Conservation (phyloP, 495 filamentous ascomycete species). For the Daldinia childiae region DNA sequence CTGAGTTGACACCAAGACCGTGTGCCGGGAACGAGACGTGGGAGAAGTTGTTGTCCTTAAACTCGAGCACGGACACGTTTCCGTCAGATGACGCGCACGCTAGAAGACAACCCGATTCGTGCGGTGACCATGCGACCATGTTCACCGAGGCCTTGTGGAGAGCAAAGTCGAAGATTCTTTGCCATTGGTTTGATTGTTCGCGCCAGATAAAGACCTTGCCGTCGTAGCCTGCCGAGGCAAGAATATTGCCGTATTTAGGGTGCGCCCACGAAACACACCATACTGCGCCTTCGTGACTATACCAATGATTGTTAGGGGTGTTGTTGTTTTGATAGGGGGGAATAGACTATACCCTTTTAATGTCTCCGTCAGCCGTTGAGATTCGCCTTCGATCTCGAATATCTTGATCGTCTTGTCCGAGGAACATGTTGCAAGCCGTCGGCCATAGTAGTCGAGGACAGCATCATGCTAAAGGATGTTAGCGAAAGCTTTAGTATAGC, state of each 20-base stretch:
- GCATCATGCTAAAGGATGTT: slow-evolving; percentile 81
- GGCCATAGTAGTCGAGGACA: slow-evolving; percentile 97
- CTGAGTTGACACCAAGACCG: slow-evolving; percentile 90
- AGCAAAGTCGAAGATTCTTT: slow-evolving; percentile 86
- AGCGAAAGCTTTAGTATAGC: slow-evolving; percentile 8
- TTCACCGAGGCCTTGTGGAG: slow-evolving; percentile 95
- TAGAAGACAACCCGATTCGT: slow-evolving; percentile 92
- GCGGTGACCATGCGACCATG: slow-evolving; percentile 95
- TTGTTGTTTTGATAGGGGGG: slow-evolving; percentile 1
- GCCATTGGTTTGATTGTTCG: slow-evolving; percentile 79
- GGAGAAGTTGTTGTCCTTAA: slow-evolving; percentile 90
- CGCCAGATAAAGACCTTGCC: slow-evolving; percentile 99
- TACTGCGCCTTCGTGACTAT: slow-evolving; percentile 91
- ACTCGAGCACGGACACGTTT: slow-evolving; percentile 90
- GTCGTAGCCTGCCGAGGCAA: slow-evolving; percentile 93
- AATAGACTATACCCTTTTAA: slow-evolving; percentile 80
- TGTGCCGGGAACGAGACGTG: slow-evolving; percentile 91
- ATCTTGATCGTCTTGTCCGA: slow-evolving; percentile 99
- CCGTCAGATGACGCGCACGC: slow-evolving; percentile 95
- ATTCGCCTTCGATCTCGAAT: slow-evolving; percentile 95
- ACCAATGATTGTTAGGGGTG: slow-evolving; percentile 27
- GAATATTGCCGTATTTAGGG: slow-evolving; percentile 97
- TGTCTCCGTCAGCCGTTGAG: slow-evolving; percentile 90
- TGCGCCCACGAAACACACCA: slow-evolving; percentile 99
- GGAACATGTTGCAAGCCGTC: slow-evolving; percentile 94